Evolutionary conservation across 176 grass and related monocot genomes (phyloP).

Genomic region (Avena eriantha): DNA sequence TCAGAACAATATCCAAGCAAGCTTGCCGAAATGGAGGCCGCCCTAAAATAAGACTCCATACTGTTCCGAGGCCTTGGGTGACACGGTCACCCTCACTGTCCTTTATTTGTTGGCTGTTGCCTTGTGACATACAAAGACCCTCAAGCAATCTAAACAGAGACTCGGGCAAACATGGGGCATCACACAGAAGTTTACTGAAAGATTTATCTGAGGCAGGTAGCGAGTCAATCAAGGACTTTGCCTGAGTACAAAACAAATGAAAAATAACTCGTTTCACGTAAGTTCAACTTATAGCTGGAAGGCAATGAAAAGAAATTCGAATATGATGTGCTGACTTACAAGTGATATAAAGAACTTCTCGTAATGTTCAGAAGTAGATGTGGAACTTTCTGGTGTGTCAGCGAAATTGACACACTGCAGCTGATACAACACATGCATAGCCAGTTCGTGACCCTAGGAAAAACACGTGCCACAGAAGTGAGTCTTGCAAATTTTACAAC

Average conservation of each 20-base stretch:
- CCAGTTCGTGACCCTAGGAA: slow-evolving; percentile 83
- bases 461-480: slow-evolving; percentile 40
- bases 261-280: not conserved
- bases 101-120: slow-evolving; percentile 56
- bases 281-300: slow-evolving; percentile 30
- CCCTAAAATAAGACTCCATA: slow-evolving; percentile 91
- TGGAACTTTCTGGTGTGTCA: slow-evolving; percentile 54
- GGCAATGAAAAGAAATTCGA: slow-evolving; percentile 25
- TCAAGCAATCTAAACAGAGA: slow-evolving; percentile 84
- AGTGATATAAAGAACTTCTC: slow-evolving; percentile 94
- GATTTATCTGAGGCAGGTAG: slow-evolving; percentile 93
- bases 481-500: slow-evolving; percentile 31
- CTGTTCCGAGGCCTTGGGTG: slow-evolving; percentile 82
- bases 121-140: slow-evolving; percentile 76
- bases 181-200: slow-evolving; percentile 83
- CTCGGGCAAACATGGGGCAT: slow-evolving; percentile 79
- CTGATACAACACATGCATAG: slow-evolving; percentile 91
- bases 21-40: slow-evolving; percentile 71
- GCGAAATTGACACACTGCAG: slow-evolving; percentile 55
- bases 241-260: slow-evolving; percentile 53
- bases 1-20: slow-evolving; percentile 93
- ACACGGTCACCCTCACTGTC: slow-evolving; percentile 84
- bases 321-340: slow-evolving; percentile 61
- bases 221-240: slow-evolving; percentile 78
- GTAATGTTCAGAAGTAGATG: slow-evolving; percentile 61